Conservation (phyloP, 306 rosid species). For the Canavalia ensiformis region DNA sequence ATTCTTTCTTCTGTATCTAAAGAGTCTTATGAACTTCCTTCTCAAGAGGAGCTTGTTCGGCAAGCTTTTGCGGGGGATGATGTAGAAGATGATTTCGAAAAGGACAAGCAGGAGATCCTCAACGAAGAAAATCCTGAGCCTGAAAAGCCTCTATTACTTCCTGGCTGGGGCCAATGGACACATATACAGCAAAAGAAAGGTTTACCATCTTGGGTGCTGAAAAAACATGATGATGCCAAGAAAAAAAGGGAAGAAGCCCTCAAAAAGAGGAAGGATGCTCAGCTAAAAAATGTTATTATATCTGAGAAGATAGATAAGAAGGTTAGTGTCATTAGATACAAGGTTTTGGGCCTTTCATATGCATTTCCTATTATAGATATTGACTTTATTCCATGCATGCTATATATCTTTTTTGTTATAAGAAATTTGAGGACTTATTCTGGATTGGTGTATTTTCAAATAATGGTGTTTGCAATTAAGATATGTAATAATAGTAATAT, state of each 20-base stretch:
- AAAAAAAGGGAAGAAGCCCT: conserved; percentile 81
- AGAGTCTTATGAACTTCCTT: conserved; percentile 79
- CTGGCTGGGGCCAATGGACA: conserved; percentile 99
- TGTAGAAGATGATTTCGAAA: conserved; percentile 90
- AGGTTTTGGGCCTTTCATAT: conserved; percentile 5
- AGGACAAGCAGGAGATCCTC: conserved; percentile 71
- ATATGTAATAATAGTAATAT: not conserved
- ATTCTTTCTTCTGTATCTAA: conserved; percentile 67
- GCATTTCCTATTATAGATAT: not conserved
- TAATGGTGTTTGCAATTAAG: not conserved
- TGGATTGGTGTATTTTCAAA: conserved; percentile 12
- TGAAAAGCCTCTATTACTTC: conserved; percentile 82
- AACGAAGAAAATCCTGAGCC: conserved; percentile 90
- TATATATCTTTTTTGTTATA: not conserved
- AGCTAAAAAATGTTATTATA: conserved; percentile 79
- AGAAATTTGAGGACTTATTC: conserved; percentile 19
- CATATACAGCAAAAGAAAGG: conserved; percentile 83
- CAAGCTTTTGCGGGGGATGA: conserved; percentile 92
- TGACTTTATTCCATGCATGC: conserved; percentile 31
- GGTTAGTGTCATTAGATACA: conserved; percentile 59
- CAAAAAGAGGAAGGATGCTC: conserved; percentile 85
- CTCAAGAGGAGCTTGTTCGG: conserved; percentile 86
- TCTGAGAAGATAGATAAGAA: conserved; percentile 86
- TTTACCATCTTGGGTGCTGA: conserved; percentile 80
- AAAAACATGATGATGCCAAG: conserved; percentile 76